A percentile compares a stretch with the other conserved stretches of the same genome.
phyloP scores from a whole-genome alignment of 352 stramenopile species.

The Phytophthora lateralis region DNA sequence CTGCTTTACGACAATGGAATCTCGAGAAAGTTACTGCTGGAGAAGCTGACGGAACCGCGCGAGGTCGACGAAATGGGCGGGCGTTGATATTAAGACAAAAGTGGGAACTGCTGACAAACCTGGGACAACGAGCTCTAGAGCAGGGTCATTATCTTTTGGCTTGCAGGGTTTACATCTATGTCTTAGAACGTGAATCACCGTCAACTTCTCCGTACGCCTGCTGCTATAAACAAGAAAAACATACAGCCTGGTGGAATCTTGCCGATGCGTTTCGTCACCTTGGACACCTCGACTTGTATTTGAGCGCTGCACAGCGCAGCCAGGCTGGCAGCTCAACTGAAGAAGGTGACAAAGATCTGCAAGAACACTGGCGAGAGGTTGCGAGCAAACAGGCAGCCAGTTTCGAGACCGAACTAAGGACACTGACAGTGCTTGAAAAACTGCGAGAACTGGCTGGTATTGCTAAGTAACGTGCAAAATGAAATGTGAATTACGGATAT shows the following conservation, averaged over 20 bases:
- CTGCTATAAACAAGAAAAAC: slow-evolving; percentile 15
- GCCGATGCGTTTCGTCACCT: slow-evolving; percentile 69
- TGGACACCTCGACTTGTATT: slow-evolving; percentile 54
- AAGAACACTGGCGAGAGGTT: slow-evolving; percentile 12
- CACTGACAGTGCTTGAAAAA: slow-evolving; percentile 24
- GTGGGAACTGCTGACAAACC: slow-evolving; percentile 55
- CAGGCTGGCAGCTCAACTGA: background rate
- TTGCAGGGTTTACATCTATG: slow-evolving; percentile 50
- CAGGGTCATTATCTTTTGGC: slow-evolving; percentile 66
- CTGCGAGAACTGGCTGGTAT: slow-evolving; percentile 33
- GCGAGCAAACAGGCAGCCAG: slow-evolving; percentile 19
- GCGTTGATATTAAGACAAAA: slow-evolving; percentile 31
- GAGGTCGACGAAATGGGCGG: slow-evolving; percentile 4
- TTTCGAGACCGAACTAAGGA: slow-evolving; percentile 39
- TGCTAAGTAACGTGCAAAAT: slow-evolving; percentile 15
- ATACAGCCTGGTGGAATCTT: slow-evolving; percentile 55
- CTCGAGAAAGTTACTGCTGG: slow-evolving; percentile 32
- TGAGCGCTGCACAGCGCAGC: slow-evolving; percentile 41
- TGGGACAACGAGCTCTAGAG: slow-evolving; percentile 45
- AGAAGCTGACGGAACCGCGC: background rate
- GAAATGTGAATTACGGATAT: slow-evolving; percentile 13
- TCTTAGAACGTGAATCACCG: slow-evolving; percentile 35
- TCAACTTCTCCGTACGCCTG: background rate
- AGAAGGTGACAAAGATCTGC: slow-evolving; percentile 2
- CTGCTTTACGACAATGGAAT: slow-evolving; percentile 58